Evolutionary conservation across 768 basidiomycete genomes (phyloP).

Genomic region (Hypholoma fasciculare): DNA sequence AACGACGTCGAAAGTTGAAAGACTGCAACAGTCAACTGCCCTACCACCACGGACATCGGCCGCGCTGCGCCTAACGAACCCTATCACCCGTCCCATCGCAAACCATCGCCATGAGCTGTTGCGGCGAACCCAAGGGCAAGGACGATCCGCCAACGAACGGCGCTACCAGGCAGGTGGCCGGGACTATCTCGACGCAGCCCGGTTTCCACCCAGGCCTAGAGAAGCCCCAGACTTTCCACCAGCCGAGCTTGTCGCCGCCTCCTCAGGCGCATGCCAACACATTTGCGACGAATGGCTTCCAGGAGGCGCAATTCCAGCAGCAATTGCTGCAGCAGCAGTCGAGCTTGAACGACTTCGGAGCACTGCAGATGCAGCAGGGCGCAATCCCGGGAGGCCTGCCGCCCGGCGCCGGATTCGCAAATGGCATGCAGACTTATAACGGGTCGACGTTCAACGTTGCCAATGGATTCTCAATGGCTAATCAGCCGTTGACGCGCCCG

Average conservation of each 20-base stretch:
- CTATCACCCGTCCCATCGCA: neutral
- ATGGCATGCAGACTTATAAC: conserved; percentile 24
- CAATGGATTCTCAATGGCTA: conserved; percentile 22
- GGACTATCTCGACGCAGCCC: conserved; percentile 53
- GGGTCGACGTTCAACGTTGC: conserved; percentile 25
- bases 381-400: conserved; percentile 13
- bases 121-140: conserved; percentile 48
- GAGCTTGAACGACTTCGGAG: conserved; percentile 29
- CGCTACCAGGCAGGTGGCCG: conserved; percentile 19
- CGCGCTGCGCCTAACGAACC: neutral
- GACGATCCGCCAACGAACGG: conserved; percentile 31
- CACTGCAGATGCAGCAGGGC: conserved; percentile 11
- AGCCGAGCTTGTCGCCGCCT: conserved; percentile 44
- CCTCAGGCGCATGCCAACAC: conserved; percentile 30
- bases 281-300: conserved; percentile 24
- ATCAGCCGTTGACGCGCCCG: conserved; percentile 31
- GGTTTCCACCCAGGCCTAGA: conserved; percentile 36
- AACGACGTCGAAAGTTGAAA: neutral
- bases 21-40: neutral
- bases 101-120: conserved; percentile 60
- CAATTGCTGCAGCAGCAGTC: conserved; percentile 9
- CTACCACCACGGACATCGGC: conserved; percentile 3
- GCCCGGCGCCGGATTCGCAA: conserved; percentile 16
- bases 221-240: conserved; percentile 42
- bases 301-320: conserved; percentile 17